Percentiles rank a stretch among this genome's conserved stretches.
These are phyloP conservation scores for Coniochaeta prunicola DNA, from an alignment of 2,329 filamentous ascomycete species.

Conservation along the genomic window DNA sequence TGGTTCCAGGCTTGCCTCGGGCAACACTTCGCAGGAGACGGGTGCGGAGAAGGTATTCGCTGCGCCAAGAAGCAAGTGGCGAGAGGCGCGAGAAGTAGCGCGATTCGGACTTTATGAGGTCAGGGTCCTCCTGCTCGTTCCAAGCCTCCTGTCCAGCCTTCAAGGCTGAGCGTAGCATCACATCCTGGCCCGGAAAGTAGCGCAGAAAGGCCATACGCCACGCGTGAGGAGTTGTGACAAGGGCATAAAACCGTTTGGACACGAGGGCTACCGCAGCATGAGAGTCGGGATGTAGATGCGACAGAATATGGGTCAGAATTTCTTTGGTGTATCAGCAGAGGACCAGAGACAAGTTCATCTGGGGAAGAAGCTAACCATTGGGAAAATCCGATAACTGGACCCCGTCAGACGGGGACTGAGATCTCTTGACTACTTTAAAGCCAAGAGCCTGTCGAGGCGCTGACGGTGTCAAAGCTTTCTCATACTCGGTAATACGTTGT, in stretches of 20 bases:
- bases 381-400: slow-evolving; percentile 56
- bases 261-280: slow-evolving; percentile 78
- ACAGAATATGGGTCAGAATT: slow-evolving; percentile 84
- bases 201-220: slow-evolving; percentile 91
- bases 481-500: slow-evolving; percentile 52
- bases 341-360: background rate
- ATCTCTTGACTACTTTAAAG: slow-evolving; percentile 49
- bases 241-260: slow-evolving; percentile 75
- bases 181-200: slow-evolving; percentile 74
- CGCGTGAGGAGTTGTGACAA: slow-evolving; percentile 86
- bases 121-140: slow-evolving; percentile 36
- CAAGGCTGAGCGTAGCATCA: slow-evolving; percentile 27
- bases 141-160: slow-evolving; percentile 5
- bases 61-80: slow-evolving; percentile 83
- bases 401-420: slow-evolving; percentile 28
- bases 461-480: slow-evolving; percentile 46
- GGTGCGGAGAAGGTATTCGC: slow-evolving; percentile 87
- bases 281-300: slow-evolving; percentile 80
- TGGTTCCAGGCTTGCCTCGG: slow-evolving; percentile 69
- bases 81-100: slow-evolving; percentile 80
- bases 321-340: slow-evolving; percentile 45
- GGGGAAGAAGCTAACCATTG: slow-evolving; percentile 57
- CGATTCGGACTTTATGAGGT: slow-evolving; percentile 60
- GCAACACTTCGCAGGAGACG: slow-evolving; percentile 73
- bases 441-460: slow-evolving; percentile 39